A percentile compares a stretch with the other conserved stretches of the same genome.
Evolutionary conservation across 2,329 filamentous ascomycete species (phyloP).

Genomic region (Metarhizium rileyi): DNA sequence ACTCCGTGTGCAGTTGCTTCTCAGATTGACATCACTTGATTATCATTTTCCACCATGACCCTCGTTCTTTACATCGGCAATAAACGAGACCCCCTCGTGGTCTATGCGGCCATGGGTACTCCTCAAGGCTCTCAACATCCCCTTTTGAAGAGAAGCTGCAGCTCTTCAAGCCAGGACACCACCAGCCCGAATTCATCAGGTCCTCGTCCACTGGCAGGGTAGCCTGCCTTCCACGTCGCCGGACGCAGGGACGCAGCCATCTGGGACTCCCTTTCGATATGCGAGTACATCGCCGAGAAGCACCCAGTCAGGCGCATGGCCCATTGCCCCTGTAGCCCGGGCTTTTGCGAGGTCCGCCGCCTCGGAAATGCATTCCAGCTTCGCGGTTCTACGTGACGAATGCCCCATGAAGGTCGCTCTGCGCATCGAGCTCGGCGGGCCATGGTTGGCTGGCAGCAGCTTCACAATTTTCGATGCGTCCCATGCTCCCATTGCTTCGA

Average conservation of each 20-base stretch:
- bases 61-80: conserved; percentile 30
- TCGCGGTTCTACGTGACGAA: conserved; percentile 29
- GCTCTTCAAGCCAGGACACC: conserved; percentile 20
- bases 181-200: conserved; percentile 23
- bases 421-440: conserved; percentile 24
- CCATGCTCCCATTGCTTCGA: conserved; percentile 30
- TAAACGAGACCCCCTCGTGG: conserved; percentile 37
- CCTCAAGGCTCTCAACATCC: conserved; percentile 31
- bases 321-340: conserved; percentile 25
- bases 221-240: conserved; percentile 27
- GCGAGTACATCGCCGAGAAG: conserved; percentile 35
- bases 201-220: conserved; percentile 34
- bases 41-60: conserved; percentile 4
- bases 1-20: no score
- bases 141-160: conserved; percentile 31
- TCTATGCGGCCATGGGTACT: conserved; percentile 37
- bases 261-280: conserved; percentile 39
- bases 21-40: neutral
- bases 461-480: conserved; percentile 32
- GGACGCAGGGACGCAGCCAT: conserved; percentile 20
- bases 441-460: conserved; percentile 27
- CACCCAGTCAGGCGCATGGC: conserved; percentile 32
- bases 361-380: conserved; percentile 38
- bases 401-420: conserved; percentile 33
- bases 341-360: conserved; percentile 34